Percentiles rank a stretch among this genome's conserved stretches.
phyloP scores from a whole-genome alignment of 2,329 filamentous ascomycete species.

The Mycogone perniciosa region DNA sequence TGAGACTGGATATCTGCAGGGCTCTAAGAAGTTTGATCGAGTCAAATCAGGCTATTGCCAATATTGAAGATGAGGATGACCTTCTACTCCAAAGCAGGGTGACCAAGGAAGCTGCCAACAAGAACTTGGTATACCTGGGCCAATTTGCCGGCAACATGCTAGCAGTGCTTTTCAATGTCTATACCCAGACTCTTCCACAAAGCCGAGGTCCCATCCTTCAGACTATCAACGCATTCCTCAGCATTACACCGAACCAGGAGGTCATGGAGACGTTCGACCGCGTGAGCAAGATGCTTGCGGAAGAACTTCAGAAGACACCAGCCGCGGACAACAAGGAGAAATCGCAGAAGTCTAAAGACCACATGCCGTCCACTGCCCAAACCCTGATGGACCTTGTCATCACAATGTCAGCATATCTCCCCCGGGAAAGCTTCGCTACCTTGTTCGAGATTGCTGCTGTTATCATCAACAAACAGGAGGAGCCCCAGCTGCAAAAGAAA shows the following conservation, averaged over 20 bases:
- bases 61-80: constrained; percentile 64
- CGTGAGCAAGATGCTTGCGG: constrained; percentile 77
- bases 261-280: constrained; percentile 83
- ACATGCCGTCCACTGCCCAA: constrained; percentile 87
- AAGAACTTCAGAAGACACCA: constrained; percentile 52
- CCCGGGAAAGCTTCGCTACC: constrained; percentile 73
- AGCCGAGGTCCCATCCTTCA: constrained; percentile 85
- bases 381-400: constrained; percentile 96
- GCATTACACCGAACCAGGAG: constrained; percentile 72
- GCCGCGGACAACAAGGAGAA: constrained; percentile 58
- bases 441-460: constrained; percentile 83
- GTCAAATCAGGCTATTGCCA: constrained; percentile 76
- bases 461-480: constrained; percentile 72
- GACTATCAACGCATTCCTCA: constrained; percentile 91
- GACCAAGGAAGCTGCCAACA: constrained; percentile 64
- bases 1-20: constrained; percentile 81
- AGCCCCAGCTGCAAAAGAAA: constrained; percentile 96
- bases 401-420: constrained; percentile 89
- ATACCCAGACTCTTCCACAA: constrained; percentile 90
- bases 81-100: constrained; percentile 73
- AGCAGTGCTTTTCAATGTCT: constrained; percentile 97
- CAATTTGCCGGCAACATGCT: constrained; percentile 80
- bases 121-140: constrained; percentile 77
- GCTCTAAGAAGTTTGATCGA: constrained; percentile 83
- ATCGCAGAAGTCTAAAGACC: constrained; percentile 52